Evolutionary conservation across 306 rosid species (phyloP).

Genomic region (Glycine soja): DNA sequence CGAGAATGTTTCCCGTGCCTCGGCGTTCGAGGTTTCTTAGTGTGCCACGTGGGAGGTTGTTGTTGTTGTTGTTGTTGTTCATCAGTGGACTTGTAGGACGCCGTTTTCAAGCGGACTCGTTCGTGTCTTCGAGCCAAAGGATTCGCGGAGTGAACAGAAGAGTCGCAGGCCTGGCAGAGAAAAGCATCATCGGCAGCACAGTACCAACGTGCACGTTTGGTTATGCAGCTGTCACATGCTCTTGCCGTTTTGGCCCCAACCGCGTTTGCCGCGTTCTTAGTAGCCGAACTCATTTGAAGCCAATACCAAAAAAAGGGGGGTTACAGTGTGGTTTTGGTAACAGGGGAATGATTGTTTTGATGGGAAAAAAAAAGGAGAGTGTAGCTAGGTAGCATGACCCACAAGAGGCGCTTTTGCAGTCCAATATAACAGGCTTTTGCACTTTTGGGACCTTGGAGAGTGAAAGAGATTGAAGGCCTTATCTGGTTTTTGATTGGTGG

Average conservation of each 20-base stretch:
- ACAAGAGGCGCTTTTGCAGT: conserved; percentile 69
- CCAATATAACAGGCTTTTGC: conserved; percentile 49
- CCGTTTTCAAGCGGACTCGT: conserved; percentile 69
- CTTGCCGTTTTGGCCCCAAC: conserved; percentile 84
- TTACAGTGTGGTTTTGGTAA: neutral
- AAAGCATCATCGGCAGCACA: conserved; percentile 98
- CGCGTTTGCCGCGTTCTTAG: conserved; percentile 58
- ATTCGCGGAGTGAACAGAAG: conserved; percentile 87
- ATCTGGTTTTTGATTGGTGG: conserved; percentile 70
- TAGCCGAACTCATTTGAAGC: conserved; percentile 30
- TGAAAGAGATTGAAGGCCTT: conserved; percentile 57
- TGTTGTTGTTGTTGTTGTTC: conserved; percentile 41
- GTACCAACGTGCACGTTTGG: conserved; percentile 90
- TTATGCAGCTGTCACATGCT: conserved; percentile 91
- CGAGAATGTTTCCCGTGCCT: conserved; percentile 58
- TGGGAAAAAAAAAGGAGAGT: neutral
- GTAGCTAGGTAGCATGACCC: conserved; percentile 52
- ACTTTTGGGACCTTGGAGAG: conserved; percentile 52
- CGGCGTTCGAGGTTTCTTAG: conserved; percentile 78
- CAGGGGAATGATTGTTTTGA: neutral
- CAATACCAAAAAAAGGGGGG: neutral
- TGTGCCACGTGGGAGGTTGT: conserved; percentile 79
- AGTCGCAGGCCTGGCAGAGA: conserved; percentile 84
- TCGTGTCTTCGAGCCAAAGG: conserved; percentile 75
- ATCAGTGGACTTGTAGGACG: conserved; percentile 47